phyloP scores from a whole-genome alignment of 768 basidiomycete species.

The Hygrophorus russula region DNA sequence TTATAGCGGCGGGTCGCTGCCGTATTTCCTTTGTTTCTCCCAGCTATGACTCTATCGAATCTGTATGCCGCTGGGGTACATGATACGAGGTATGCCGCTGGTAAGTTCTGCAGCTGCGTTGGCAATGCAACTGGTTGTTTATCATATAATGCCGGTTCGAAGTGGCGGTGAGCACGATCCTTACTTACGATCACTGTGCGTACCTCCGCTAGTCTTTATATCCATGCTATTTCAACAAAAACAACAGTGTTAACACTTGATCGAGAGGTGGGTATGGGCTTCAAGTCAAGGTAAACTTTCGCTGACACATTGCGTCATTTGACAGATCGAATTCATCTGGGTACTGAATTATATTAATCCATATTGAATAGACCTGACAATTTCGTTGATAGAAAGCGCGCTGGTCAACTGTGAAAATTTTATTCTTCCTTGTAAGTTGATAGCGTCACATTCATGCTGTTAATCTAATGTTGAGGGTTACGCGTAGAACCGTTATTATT shows the following conservation, averaged over 20 bases:
- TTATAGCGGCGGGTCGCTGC: not conserved
- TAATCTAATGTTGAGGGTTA: not conserved
- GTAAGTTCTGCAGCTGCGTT: slow-evolving; percentile 18
- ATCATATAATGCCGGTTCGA: slow-evolving; percentile 2
- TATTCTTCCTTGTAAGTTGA: slow-evolving; percentile 40
- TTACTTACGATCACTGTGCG: slow-evolving; percentile 45
- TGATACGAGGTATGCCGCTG: slow-evolving; percentile 30
- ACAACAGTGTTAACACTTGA: slow-evolving; percentile 37
- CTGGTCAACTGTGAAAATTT: slow-evolving; percentile 42
- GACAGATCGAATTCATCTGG: slow-evolving; percentile 45
- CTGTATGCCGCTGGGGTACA: slow-evolving; percentile 14
- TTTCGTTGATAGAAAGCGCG: slow-evolving; percentile 27
- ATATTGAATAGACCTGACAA: not conserved
- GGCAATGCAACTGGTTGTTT: not conserved
- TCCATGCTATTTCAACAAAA: not conserved
- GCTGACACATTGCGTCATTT: slow-evolving; percentile 1
- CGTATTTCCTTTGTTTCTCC: not conserved
- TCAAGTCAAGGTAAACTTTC: not conserved
- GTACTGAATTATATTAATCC: slow-evolving; percentile 19
- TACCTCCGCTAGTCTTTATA: slow-evolving; percentile 2
- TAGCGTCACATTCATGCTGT: not conserved
- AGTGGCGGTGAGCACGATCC: slow-evolving; percentile 43
- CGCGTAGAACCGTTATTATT: slow-evolving; percentile 47
- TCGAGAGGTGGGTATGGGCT: slow-evolving; percentile 29
- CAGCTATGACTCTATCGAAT: not conserved